Percentiles rank a stretch among this genome's conserved stretches.
Conservation (phyloP, 2,329 filamentous ascomycete genomes). For the Ophiosphaerella narmari region DNA sequence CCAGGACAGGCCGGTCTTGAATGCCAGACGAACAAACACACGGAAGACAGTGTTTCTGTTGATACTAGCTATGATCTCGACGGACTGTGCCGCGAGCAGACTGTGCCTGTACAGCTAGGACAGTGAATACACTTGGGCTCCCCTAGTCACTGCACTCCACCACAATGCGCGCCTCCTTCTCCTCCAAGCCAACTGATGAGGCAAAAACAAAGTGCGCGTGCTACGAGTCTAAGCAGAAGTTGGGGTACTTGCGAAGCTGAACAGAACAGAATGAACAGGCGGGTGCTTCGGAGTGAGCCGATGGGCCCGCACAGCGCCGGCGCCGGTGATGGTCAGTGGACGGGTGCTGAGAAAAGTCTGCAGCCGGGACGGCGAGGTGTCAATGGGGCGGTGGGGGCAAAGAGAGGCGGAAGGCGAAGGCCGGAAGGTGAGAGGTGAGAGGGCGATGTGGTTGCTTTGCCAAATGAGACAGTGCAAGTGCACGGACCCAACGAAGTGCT, state of each 20-base stretch:
- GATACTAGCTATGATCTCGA: constrained; percentile 55
- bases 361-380: constrained; percentile 5
- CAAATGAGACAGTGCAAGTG: not conserved
- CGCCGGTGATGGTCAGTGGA: constrained; percentile 1
- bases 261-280: constrained; percentile 5
- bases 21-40: constrained; percentile 43
- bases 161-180: constrained; percentile 34
- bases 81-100: constrained; percentile 37
- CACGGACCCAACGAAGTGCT: not conserved
- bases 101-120: constrained; percentile 38
- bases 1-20: constrained; percentile 31
- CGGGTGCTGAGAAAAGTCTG: constrained; percentile 5
- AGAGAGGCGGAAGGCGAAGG: not conserved
- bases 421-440: no score
- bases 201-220: constrained; percentile 23
- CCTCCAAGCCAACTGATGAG: constrained; percentile 33
- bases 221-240: constrained; percentile 7
- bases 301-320: not conserved
- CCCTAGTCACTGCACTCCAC: constrained; percentile 39
- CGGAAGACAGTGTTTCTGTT: constrained; percentile 50
- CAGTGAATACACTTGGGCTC: constrained; percentile 41
- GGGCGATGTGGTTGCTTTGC: no score
- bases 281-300: not conserved
- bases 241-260: constrained; percentile 7
- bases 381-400: constrained; percentile 1